Percentiles rank a stretch among this genome's conserved stretches.
Conservation (phyloP, 2,329 filamentous ascomycete species). For the Colletotrichum karsti region DNA sequence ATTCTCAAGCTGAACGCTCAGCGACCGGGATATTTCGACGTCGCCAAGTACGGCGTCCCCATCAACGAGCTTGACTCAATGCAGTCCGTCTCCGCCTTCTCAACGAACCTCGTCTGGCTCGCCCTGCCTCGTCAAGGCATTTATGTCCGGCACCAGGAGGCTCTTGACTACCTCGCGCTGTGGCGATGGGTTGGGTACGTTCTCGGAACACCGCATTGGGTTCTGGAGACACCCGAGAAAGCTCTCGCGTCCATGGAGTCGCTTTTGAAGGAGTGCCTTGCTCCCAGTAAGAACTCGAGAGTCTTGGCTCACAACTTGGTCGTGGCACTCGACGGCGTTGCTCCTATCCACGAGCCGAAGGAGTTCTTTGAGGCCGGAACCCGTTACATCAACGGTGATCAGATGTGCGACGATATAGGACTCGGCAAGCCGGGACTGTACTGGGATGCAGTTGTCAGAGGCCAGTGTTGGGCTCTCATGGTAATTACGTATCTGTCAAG, state of each 20-base stretch:
- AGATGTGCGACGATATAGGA: background rate
- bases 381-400: background rate
- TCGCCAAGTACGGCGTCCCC: constrained; percentile 66
- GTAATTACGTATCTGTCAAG: background rate
- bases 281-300: background rate
- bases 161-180: constrained; percentile 14
- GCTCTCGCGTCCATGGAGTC: background rate
- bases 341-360: background rate
- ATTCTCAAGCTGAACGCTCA: constrained; percentile 65
- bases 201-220: background rate
- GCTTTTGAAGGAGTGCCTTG: background rate
- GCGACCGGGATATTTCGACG: constrained; percentile 67
- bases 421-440: background rate
- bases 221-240: background rate
- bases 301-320: background rate
- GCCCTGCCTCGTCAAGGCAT: constrained; percentile 15
- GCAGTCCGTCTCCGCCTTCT: background rate
- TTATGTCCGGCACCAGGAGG: constrained; percentile 13
- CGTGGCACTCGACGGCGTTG: background rate
- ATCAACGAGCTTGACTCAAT: constrained; percentile 34
- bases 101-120: constrained; percentile 13
- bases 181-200: constrained; percentile 12
- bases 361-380: background rate
- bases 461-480: background rate
- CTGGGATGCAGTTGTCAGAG: background rate